phyloP scores from a whole-genome alignment of 139 green algal species.

The Chlorella sorokiniana region DNA sequence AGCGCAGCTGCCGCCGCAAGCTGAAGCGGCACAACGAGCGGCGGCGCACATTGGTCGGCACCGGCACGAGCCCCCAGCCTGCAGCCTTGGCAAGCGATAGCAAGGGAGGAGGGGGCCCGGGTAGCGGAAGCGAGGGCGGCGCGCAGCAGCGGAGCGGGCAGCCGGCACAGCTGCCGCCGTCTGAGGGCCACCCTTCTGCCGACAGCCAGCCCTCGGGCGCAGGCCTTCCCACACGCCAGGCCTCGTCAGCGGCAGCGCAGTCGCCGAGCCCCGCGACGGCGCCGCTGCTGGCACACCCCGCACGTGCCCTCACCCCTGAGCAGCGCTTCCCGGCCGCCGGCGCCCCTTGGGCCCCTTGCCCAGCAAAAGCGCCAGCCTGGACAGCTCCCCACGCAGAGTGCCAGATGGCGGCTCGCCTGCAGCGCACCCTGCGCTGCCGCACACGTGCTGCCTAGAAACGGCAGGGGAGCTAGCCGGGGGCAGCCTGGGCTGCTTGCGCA shows the following conservation, averaged over 20 bases:
- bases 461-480: no score
- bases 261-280: background rate
- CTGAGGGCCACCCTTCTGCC: background rate
- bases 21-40: slow-evolving; percentile 40
- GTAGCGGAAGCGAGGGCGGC: background rate
- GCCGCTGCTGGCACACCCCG: background rate
- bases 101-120: background rate
- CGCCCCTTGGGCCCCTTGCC: background rate
- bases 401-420: background rate
- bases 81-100: background rate
- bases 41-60: background rate
- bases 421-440: background rate
- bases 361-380: background rate
- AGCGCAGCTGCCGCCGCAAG: slow-evolving; percentile 33
- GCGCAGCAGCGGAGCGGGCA: background rate
- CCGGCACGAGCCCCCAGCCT: background rate
- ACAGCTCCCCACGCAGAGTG: background rate
- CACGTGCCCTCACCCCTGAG: background rate
- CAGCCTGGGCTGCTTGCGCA: background rate
- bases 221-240: background rate
- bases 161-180: background rate
- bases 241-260: background rate
- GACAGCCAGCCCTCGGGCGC: no score
- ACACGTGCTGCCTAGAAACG: no score
- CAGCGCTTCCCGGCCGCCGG: no score